Evolutionary conservation across 257 asterid species (phyloP), one percentile per base, ranked within the genome.

Genomic region (Scutellaria galericulata): DNA sequence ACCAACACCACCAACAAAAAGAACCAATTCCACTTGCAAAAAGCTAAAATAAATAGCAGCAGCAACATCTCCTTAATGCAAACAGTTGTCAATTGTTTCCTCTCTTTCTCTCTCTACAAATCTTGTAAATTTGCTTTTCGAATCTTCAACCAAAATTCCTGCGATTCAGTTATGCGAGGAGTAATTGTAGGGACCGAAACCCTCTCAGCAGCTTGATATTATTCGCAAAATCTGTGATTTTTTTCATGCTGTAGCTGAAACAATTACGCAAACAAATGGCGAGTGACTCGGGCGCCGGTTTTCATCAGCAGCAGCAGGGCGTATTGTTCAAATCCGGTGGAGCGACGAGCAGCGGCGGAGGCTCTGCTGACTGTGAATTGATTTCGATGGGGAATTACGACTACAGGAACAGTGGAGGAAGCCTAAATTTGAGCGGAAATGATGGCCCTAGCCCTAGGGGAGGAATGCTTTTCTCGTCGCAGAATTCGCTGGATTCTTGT

Each of bases 241-340:
- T 18, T 55, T 64, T 71, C 78, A 73, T 64, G 75, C 71, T 63
- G 68, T 68, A 66, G 80, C 47, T 76, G 71, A 31, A 55, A 44
- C 79, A 63, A 44, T 83, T 74, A 7, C 27, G 5, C 74, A 10
- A 48, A n/a, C 69, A 46, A 41, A 89, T 87, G 97, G 88, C 92
- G 54, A 83, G 88, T 50, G 89, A 88, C 35, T 82, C 90, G 35
- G 83, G 83, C 80, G 78, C 82, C 47, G 88, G 90, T 70, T 85
- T 85, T 68, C 83, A 85, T 11, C 74, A 18, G 22, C 81, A 56
- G 45, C 83, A 78, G 79, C 86, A 79, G 74, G 84, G 86, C 31
- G 57, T 76, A 9, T 67, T 84, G 64, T 87, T 85, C 78, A 82
- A 78, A 41, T 60, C 90, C 8, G 79, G 80, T 7, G 79, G 81